These are phyloP conservation scores for Aspergillus haitiensis DNA, from an alignment of 495 filamentous ascomycete species.

Conservation along the genomic window DNA sequence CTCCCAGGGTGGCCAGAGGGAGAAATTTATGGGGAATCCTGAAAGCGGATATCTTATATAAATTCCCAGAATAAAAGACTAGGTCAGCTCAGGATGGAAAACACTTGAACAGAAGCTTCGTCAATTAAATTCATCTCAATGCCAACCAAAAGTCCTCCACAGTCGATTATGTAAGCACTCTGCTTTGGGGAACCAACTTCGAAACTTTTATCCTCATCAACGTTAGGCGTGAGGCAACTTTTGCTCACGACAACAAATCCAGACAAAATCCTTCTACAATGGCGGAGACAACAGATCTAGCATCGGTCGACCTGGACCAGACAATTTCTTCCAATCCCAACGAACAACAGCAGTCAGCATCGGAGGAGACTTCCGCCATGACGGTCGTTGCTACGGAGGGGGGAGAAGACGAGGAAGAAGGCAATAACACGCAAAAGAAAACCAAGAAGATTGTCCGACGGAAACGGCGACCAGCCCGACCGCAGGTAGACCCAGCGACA, in stretches of 20 bases:
- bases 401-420: constrained; percentile 22
- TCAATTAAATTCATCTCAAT: constrained; percentile 29
- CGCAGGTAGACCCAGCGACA: constrained; percentile 80
- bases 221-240: constrained; percentile 1
- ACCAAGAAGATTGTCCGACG: constrained; percentile 55
- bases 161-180: constrained; percentile 29
- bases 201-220: constrained; percentile 10
- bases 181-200: background rate
- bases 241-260: background rate
- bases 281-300: constrained; percentile 33
- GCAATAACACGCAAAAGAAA: constrained; percentile 41
- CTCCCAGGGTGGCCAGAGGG: background rate
- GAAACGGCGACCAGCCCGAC: constrained; percentile 56
- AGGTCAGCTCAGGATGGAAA: too few relatives aligned
- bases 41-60: background rate
- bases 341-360: constrained; percentile 18
- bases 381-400: constrained; percentile 22
- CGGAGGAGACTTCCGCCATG: constrained; percentile 22
- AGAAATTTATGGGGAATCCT: background rate
- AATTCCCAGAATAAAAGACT: background rate
- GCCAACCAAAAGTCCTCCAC: constrained; percentile 21
- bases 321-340: constrained; percentile 20
- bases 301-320: constrained; percentile 9
- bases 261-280: constrained; percentile 24
- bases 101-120: background rate